Conservation (phyloP, 768 basidiomycete species). For the Tubosaeta sp. region DNA sequence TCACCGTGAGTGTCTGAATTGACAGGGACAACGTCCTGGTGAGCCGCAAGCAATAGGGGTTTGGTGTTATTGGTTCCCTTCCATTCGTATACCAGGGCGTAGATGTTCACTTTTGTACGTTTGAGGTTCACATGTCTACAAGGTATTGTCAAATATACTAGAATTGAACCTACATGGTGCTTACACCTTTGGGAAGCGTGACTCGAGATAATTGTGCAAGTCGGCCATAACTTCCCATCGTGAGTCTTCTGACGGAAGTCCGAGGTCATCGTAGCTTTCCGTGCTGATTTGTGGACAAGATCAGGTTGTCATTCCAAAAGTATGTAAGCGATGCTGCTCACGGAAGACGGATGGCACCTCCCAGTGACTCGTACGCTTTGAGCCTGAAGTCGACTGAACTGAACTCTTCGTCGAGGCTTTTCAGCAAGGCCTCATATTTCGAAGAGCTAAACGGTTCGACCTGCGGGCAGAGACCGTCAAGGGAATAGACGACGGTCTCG, state of each 20-base stretch:
- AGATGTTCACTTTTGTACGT: slow-evolving; percentile 55
- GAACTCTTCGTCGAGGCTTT: slow-evolving; percentile 15
- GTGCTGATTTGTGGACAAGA: slow-evolving; percentile 35
- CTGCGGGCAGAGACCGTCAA: slow-evolving; percentile 27
- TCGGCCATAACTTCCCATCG: slow-evolving; percentile 33
- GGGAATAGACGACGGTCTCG: too few relatives aligned
- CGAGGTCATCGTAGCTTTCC: slow-evolving; percentile 50
- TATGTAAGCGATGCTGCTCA: slow-evolving; percentile 2
- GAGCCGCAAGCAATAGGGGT: slow-evolving; percentile 50
- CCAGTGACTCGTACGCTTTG: slow-evolving; percentile 30
- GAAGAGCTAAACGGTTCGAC: slow-evolving; percentile 10
- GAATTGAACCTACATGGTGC: slow-evolving; percentile 7
- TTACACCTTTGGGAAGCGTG: slow-evolving; percentile 60
- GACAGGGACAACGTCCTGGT: slow-evolving; percentile 51
- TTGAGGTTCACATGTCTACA: slow-evolving; percentile 43
- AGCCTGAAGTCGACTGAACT: slow-evolving; percentile 19
- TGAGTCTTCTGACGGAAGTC: slow-evolving; percentile 42
- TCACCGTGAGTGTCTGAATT: slow-evolving; percentile 34
- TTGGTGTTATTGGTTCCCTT: slow-evolving; percentile 50
- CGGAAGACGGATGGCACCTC: slow-evolving; percentile 36
- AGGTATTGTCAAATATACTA: background rate
- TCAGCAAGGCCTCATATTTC: slow-evolving; percentile 14
- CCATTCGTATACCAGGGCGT: slow-evolving; percentile 58
- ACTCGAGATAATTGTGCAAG: slow-evolving; percentile 24
- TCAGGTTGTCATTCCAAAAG: too few relatives aligned